These are phyloP conservation scores for Eucalyptus tenuipes DNA, from an alignment of 345 rosid genomes.

Conservation along the genomic window DNA sequence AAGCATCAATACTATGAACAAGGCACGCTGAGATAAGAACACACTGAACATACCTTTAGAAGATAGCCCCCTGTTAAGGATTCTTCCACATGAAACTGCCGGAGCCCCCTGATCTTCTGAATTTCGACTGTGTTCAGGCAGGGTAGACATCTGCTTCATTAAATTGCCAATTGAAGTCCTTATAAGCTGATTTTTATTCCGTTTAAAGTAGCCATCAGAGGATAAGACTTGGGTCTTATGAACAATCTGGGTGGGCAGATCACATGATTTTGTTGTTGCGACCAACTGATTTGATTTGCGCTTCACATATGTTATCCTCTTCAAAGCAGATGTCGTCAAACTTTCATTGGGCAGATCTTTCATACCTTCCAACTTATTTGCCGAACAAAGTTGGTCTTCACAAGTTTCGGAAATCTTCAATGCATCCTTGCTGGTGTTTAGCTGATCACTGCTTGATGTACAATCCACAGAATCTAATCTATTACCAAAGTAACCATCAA, in stretches of 20 bases:
- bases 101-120: conserved; percentile 21
- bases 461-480: conserved; percentile 22
- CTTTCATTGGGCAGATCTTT: conserved; percentile 22
- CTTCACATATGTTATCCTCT: conserved; percentile 53
- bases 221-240: conserved; percentile 16
- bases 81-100: conserved; percentile 21
- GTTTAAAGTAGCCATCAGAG: conserved; percentile 72
- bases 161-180: conserved; percentile 43
- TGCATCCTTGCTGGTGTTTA: conserved; percentile 22
- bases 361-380: conserved; percentile 16
- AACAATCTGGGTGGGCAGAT: conserved; percentile 9
- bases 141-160: conserved; percentile 7
- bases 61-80: conserved; percentile 24
- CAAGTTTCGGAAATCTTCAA: conserved; percentile 19
- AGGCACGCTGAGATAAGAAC: background rate
- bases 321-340: conserved; percentile 21
- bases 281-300: conserved; percentile 77
- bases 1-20: background rate
- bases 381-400: conserved; percentile 20
- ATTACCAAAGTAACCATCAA: conserved; percentile 19
- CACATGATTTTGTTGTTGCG: conserved; percentile 43
- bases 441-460: conserved; percentile 20
- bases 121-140: conserved; percentile 16
- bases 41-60: conserved; percentile 25
- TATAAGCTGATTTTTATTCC: conserved; percentile 73